Evolutionary conservation across 2,329 filamentous ascomycete genomes (phyloP).

Genomic region (Akanthomyces uredinophilus): DNA sequence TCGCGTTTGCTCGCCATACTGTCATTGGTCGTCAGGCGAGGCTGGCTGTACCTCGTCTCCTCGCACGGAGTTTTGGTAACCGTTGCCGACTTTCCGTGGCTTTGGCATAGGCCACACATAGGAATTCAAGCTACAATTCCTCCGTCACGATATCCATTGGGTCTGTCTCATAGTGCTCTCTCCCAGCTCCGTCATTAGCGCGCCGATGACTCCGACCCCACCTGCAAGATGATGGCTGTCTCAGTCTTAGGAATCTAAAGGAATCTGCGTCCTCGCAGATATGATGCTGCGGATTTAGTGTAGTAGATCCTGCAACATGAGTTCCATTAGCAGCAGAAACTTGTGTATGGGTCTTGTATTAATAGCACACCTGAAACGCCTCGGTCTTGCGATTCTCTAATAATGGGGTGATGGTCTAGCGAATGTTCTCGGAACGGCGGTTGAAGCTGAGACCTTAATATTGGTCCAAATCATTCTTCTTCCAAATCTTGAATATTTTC

Average conservation of each 20-base stretch:
- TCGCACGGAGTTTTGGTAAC: not conserved
- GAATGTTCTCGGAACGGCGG: too few relatives aligned
- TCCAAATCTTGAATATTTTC: too few relatives aligned
- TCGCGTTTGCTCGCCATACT: not conserved
- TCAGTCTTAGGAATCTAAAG: conserved; percentile 8
- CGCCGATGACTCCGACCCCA: not conserved
- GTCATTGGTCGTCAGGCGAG: too few relatives aligned
- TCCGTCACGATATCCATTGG: not conserved
- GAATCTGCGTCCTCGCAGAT: not conserved
- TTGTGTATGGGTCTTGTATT: not conserved
- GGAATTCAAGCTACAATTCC: conserved; percentile 2
- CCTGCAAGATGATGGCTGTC: not conserved
- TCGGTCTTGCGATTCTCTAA: not conserved
- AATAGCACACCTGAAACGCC: not conserved
- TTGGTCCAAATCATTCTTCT: not conserved
- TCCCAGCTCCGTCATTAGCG: not conserved
- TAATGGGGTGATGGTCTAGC: not conserved
- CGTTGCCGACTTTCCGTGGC: not conserved
- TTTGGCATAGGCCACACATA: not conserved
- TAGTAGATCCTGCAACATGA: not conserved
- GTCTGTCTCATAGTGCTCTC: not conserved
- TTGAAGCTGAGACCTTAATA: not conserved
- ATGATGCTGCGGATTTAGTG: not conserved
- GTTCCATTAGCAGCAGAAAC: too few relatives aligned
- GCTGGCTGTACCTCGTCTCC: not conserved